Evolutionary conservation across 805 yeast genomes (phyloP).

Genomic region (Dipodascus geniculatus): DNA sequence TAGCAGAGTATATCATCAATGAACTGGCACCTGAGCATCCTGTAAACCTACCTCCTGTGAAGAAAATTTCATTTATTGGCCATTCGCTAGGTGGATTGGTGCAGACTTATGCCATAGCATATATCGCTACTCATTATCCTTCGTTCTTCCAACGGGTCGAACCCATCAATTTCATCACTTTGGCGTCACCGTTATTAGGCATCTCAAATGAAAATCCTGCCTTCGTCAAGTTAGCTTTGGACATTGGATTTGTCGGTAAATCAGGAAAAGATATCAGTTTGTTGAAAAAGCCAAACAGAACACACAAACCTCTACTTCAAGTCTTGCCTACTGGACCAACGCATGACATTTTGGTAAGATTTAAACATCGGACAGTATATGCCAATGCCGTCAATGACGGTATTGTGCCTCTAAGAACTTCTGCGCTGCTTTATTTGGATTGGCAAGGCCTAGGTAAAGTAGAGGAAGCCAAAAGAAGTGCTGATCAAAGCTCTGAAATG

Average conservation of each 20-base stretch:
- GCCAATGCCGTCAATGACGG: constrained; percentile 92
- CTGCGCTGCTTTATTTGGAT: constrained; percentile 75
- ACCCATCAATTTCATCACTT: constrained; percentile 68
- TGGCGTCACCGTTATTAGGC: constrained; percentile 87
- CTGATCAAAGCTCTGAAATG: neutral
- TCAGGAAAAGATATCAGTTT: constrained; percentile 88
- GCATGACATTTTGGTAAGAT: constrained; percentile 46
- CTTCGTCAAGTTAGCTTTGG: constrained; percentile 71
- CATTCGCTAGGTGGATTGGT: constrained; percentile 92
- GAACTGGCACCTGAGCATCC: constrained; percentile 33
- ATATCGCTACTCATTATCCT: constrained; percentile 52
- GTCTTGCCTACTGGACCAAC: constrained; percentile 70
- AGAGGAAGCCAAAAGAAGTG: constrained; percentile 21
- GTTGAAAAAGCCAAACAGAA: constrained; percentile 26
- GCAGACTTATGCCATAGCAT: constrained; percentile 83
- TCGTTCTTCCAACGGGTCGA: constrained; percentile 49
- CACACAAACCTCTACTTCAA: constrained; percentile 53
- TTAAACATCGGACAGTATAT: constrained; percentile 65
- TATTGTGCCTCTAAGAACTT: constrained; percentile 85
- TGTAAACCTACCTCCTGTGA: constrained; percentile 29
- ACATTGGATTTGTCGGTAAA: constrained; percentile 81
- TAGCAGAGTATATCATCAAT: constrained; percentile 59
- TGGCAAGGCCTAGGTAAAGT: constrained; percentile 62
- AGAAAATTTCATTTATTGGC: constrained; percentile 72
- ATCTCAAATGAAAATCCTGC: constrained; percentile 79